Conservation (phyloP, 352 stramenopile genomes). For the Phytopythium cucurbitacearum region DNA sequence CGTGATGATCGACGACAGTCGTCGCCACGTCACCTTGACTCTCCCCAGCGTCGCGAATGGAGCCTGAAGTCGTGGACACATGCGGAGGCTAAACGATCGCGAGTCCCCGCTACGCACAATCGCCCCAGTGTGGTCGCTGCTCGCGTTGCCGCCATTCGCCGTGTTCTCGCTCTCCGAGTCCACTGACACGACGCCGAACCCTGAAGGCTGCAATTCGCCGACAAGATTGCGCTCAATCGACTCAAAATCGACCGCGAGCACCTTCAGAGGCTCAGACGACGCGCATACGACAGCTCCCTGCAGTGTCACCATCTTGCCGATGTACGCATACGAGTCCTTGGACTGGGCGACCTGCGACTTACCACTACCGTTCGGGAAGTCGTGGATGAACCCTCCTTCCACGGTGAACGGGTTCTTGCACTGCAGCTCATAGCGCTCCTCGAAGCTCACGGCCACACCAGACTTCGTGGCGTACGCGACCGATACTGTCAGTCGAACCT, state of each 20-base stretch:
- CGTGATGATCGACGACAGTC: slow-evolving; percentile 46
- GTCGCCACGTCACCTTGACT: slow-evolving; percentile 58
- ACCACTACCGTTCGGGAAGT: slow-evolving; percentile 49
- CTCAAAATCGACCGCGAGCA: slow-evolving; percentile 58
- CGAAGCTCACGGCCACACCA: slow-evolving; percentile 55
- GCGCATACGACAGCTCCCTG: slow-evolving; percentile 49
- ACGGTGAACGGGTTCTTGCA: slow-evolving; percentile 64
- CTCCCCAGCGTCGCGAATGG: slow-evolving; percentile 49
- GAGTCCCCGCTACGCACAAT: slow-evolving; percentile 56
- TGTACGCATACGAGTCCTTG: slow-evolving; percentile 50
- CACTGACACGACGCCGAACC: slow-evolving; percentile 25
- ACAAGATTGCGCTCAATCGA: slow-evolving; percentile 27
- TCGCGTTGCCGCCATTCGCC: slow-evolving; percentile 1
- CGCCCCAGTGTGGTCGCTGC: slow-evolving; percentile 18
- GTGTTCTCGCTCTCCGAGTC: slow-evolving; percentile 4
- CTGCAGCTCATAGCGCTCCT: slow-evolving; percentile 59
- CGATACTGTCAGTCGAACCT: slow-evolving; percentile 37
- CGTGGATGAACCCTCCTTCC: slow-evolving; percentile 49
- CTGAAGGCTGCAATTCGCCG: slow-evolving; percentile 27
- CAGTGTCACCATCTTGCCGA: slow-evolving; percentile 62
- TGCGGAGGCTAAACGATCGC: slow-evolving; percentile 53
- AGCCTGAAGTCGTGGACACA: slow-evolving; percentile 38
- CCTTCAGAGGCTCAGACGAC: slow-evolving; percentile 41
- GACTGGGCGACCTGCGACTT: slow-evolving; percentile 15
- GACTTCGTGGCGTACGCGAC: slow-evolving; percentile 65